Conservation (phyloP, 208 protist genomes). For the Leishmania arabica region DNA sequence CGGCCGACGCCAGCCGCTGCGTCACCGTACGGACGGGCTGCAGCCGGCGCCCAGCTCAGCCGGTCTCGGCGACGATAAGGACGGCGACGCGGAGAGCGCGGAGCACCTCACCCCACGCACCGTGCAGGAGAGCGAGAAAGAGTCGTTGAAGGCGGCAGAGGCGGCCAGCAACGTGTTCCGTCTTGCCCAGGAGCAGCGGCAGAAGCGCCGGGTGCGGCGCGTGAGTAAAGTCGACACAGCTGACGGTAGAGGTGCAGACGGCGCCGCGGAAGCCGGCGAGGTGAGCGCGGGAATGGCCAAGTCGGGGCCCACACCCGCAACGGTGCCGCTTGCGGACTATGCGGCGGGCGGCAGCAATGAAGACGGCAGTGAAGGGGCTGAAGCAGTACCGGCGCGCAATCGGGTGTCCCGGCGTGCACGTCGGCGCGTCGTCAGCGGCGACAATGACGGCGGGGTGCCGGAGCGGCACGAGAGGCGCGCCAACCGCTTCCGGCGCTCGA, state of each 20-base stretch:
- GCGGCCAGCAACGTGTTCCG: slow-evolving; percentile 26
- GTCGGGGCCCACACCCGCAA: neutral
- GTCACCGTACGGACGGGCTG: neutral
- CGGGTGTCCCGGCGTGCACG: slow-evolving; percentile 16
- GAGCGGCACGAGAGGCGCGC: slow-evolving; percentile 36
- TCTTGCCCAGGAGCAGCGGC: slow-evolving; percentile 33
- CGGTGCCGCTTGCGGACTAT: neutral
- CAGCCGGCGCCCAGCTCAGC: neutral
- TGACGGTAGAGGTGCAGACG: neutral
- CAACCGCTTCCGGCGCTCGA: slow-evolving; percentile 35
- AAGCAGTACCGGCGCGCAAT: neutral
- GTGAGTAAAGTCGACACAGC: slow-evolving; percentile 5
- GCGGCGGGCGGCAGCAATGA: neutral
- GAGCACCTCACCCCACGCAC: slow-evolving; percentile 20
- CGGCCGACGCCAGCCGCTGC: slow-evolving; percentile 8
- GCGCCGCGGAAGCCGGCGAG: neutral
- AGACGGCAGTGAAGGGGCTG: neutral
- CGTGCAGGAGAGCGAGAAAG: slow-evolving; percentile 16
- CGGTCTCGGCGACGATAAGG: neutral
- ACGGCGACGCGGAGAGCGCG: slow-evolving; percentile 2
- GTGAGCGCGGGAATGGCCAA: neutral
- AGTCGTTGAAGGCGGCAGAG: slow-evolving; percentile 11
- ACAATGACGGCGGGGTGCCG: slow-evolving; percentile 1
- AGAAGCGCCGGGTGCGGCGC: slow-evolving; percentile 20
- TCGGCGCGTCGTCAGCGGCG: slow-evolving; percentile 7